phyloP scores from a whole-genome alignment of 352 stramenopile species.

The Phytopythium boreale region DNA sequence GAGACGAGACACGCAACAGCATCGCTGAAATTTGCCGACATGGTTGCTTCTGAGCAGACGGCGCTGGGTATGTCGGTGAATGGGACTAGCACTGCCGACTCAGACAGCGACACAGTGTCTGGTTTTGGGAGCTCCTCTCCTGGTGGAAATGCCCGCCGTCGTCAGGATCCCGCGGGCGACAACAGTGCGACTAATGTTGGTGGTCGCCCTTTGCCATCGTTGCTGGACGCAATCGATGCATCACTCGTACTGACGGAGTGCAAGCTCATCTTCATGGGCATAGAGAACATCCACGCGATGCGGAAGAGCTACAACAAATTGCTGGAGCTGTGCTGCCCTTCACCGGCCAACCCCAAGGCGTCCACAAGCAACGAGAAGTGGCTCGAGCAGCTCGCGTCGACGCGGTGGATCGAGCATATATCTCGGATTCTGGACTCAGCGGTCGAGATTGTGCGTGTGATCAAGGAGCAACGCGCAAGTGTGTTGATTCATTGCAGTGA shows the following conservation, averaged over 20 bases:
- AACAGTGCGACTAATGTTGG: neutral
- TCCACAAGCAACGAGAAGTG: conserved; percentile 61
- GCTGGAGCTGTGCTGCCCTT: conserved; percentile 43
- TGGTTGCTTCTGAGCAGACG: conserved; percentile 42
- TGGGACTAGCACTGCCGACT: conserved; percentile 10
- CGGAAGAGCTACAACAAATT: conserved; percentile 83
- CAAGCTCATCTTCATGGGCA: conserved; percentile 88
- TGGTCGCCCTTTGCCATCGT: neutral
- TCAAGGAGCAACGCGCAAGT: conserved; percentile 83
- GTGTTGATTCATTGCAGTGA: conserved; percentile 98
- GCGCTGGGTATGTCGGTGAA: conserved; percentile 12
- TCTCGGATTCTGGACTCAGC: conserved; percentile 78
- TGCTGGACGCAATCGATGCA: conserved; percentile 40
- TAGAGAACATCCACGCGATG: conserved; percentile 93
- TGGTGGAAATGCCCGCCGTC: neutral
- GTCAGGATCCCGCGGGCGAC: neutral
- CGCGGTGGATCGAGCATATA: conserved; percentile 75
- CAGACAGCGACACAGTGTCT: neutral
- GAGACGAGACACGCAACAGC: conserved; percentile 60
- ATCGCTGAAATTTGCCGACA: conserved; percentile 63
- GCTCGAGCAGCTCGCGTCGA: conserved; percentile 70
- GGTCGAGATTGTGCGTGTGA: conserved; percentile 80
- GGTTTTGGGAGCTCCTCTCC: neutral
- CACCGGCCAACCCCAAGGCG: conserved; percentile 40
- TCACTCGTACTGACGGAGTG: conserved; percentile 76